Percentiles rank a stretch among this genome's conserved stretches.
Evolutionary conservation across 1,284 basidiomycete species (phyloP).

Genomic region (Cryptococcus sp.): DNA sequence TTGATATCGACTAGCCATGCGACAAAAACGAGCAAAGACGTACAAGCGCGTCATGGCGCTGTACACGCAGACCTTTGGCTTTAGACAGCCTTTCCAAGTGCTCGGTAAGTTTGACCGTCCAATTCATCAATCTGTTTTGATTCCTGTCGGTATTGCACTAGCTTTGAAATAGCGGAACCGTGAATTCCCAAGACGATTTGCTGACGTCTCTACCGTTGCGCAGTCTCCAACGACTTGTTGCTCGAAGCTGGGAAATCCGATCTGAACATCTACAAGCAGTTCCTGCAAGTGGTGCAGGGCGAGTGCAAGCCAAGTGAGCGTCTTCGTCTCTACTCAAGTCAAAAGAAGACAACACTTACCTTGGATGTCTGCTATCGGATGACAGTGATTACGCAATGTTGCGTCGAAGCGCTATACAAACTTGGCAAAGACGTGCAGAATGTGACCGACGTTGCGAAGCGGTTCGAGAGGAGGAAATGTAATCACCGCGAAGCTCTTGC

Average conservation of each 20-base stretch:
- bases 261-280: constrained; percentile 72
- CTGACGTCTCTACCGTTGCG: background rate
- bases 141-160: background rate
- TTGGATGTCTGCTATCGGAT: background rate
- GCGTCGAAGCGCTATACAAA: constrained; percentile 84
- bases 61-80: constrained; percentile 81
- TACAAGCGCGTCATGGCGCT: constrained; percentile 89
- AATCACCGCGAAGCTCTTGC: constrained; percentile 83
- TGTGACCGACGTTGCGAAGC: constrained; percentile 84
- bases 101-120: constrained; percentile 61
- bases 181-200: background rate
- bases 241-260: constrained; percentile 68
- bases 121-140: constrained; percentile 1
- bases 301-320: constrained; percentile 82
- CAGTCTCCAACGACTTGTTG: constrained; percentile 86
- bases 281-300: constrained; percentile 74
- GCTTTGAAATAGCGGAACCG: background rate
- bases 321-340: background rate
- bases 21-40: constrained; percentile 87
- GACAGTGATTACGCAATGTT: constrained; percentile 95
- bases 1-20: constrained; percentile 59
- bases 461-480: constrained; percentile 88
- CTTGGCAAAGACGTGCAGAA: constrained; percentile 70
- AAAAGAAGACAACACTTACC: too few species aligned
- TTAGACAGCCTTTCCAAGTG: constrained; percentile 87